Percentiles rank a stretch among this genome's conserved stretches.
Evolutionary conservation across 768 basidiomycete genomes (phyloP).

Genomic region (Calocera viscosa): DNA sequence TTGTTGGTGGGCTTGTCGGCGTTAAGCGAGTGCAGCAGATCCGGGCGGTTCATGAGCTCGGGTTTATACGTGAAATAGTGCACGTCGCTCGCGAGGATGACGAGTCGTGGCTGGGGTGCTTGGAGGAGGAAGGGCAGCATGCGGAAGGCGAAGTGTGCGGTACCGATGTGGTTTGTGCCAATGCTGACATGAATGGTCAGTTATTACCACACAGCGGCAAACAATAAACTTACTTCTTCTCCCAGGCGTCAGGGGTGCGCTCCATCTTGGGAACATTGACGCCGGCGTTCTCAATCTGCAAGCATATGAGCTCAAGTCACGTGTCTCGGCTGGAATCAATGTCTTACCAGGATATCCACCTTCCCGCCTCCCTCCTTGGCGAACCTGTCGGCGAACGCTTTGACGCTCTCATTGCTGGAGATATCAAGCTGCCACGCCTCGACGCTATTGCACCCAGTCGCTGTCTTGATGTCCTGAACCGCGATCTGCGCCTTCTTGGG

Average conservation of each 20-base stretch:
- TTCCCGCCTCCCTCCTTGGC: slow-evolving; percentile 19
- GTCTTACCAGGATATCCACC: slow-evolving; percentile 33
- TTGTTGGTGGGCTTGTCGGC: neutral
- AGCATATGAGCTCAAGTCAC: neutral
- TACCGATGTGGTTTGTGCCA: slow-evolving; percentile 38
- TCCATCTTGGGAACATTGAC: neutral
- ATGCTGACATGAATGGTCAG: slow-evolving; percentile 25
- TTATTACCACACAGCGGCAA: neutral
- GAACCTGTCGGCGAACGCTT: slow-evolving; percentile 30
- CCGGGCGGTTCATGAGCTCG: slow-evolving; percentile 17
- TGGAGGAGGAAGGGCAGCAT: slow-evolving; percentile 35
- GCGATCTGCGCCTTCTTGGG: slow-evolving; percentile 21
- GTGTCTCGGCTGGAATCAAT: neutral
- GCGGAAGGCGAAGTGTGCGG: slow-evolving; percentile 31
- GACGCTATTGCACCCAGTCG: slow-evolving; percentile 26
- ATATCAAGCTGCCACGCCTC: slow-evolving; percentile 36
- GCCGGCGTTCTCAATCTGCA: slow-evolving; percentile 19
- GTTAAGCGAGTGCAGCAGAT: neutral
- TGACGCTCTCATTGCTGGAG: slow-evolving; percentile 32
- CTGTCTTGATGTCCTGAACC: neutral
- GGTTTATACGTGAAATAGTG: slow-evolving; percentile 26
- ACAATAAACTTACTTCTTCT: slow-evolving; percentile 8
- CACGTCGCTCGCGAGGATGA: slow-evolving; percentile 35
- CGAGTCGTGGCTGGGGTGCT: slow-evolving; percentile 29
- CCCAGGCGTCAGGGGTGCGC: slow-evolving; percentile 13